Base-by-base conservation (phyloP, 257 asterid genomes). In the Striga asiatica region DNA sequence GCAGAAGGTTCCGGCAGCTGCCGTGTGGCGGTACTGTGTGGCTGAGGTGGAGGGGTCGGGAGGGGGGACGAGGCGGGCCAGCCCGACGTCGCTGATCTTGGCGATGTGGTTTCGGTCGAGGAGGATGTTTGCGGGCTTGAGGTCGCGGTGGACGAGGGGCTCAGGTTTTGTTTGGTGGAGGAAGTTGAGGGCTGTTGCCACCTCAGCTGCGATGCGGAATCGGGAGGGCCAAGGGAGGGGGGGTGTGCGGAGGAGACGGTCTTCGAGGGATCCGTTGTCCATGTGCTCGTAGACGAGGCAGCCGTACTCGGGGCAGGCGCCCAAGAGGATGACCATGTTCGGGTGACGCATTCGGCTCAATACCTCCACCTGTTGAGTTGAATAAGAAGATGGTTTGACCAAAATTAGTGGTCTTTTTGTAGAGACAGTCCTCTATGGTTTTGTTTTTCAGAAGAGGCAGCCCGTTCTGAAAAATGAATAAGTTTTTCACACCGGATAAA, bases 1-100 rank as follows among this genome's bases (percentile, higher is more conserved):
- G 56, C 94, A 91, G 60, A 91, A 81, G 22, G 98, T 91, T 22
- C 95, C 96, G 29, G 95, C 95, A 7, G 95, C 95, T 23, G 92
- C 78, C 6, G 98, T 86, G 81, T 76, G 64, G 31, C 69, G 78
- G 69, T 80, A 83, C 56, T 86, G 80, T 17, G 81, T 81, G 22
- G 59, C 61, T n/a, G n/a, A n/a, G 1, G 55, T 35, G 19, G 74
- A 81, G 1, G 78, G 81, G 2, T 59, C 54, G 24, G 87, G 24
- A 0, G 82, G 67, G 2, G 96, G 94, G 50, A 91, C 83, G 10
- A 91, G 76, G 62, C 87, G 78, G 54, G 88, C 71, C 5, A 91
- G 67, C 49, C 96, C 98, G 1, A 89, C 95, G 24, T 89, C 98
- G 4, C 83, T 68, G 19, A 89, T 86, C 70, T 86, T 89, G 84